Percentiles rank a stretch among this genome's conserved stretches.
Evolutionary conservation across 169 alveolate species (phyloP).

Genomic region (Cryptosporidium baileyi): DNA sequence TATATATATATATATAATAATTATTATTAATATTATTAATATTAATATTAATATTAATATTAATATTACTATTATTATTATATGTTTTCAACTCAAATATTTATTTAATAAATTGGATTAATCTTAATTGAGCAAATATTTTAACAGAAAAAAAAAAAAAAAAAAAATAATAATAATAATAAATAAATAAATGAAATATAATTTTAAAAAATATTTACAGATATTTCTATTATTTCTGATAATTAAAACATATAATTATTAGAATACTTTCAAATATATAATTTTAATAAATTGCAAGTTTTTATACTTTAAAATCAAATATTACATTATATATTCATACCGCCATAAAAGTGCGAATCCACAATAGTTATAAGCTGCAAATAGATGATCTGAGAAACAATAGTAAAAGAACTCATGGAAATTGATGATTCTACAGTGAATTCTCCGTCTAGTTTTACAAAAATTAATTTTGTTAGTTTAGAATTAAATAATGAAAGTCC

Average conservation of each 20-base stretch:
- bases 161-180: background rate
- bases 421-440: background rate
- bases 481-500: conserved; percentile 3
- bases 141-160: background rate
- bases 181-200: too few species aligned
- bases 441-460: background rate
- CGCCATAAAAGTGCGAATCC: background rate
- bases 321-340: background rate
- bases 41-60: too few species aligned
- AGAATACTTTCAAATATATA: too few species aligned
- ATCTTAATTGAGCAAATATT: too few species aligned
- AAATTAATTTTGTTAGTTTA: conserved; percentile 8
- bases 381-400: background rate
- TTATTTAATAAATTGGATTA: background rate
- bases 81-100: background rate
- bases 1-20: too few species aligned
- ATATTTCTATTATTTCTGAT: too few species aligned
- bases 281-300: too few species aligned
- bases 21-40: too few species aligned
- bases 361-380: background rate
- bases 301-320: too few species aligned
- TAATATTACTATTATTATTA: background rate
- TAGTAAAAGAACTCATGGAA: background rate
- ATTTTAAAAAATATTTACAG: too few species aligned
- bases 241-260: too few species aligned